Evolutionary conservation across 108 stramenopile species (phyloP).

Genomic region (Pseudonitzschia pungens): DNA sequence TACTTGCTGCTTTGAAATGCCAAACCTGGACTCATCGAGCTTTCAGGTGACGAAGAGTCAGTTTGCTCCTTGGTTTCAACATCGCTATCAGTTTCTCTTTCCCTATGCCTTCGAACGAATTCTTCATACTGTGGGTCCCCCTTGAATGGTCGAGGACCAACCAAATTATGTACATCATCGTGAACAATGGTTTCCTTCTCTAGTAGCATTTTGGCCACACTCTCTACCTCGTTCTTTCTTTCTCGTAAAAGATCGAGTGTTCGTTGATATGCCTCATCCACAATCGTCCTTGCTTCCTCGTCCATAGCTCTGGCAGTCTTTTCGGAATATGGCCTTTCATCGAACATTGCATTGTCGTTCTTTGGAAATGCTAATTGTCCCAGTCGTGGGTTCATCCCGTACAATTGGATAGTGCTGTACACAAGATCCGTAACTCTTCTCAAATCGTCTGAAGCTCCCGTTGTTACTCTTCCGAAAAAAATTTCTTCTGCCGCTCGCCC

Average conservation of each 20-base stretch:
- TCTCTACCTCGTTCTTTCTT: constrained; percentile 82
- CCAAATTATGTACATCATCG: constrained; percentile 88
- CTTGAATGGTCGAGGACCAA: constrained; percentile 92
- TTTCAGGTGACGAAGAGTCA: background rate
- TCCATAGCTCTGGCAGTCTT: constrained; percentile 96
- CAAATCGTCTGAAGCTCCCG: constrained; percentile 96
- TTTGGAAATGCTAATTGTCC: constrained; percentile 96
- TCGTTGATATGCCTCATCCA: constrained; percentile 90
- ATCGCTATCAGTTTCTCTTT: constrained; percentile 28
- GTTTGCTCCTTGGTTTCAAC: background rate
- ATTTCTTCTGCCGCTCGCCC: constrained; percentile 97
- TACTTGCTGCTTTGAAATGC: constrained; percentile 17
- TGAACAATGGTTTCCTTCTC: constrained; percentile 98
- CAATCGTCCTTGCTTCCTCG: constrained; percentile 91
- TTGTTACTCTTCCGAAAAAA: constrained; percentile 92
- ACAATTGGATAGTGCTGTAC: constrained; percentile 88
- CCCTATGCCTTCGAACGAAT: constrained; percentile 65
- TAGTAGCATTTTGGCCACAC: constrained; percentile 84
- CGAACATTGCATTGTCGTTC: constrained; percentile 72
- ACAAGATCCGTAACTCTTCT: constrained; percentile 93
- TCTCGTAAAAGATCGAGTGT: constrained; percentile 83
- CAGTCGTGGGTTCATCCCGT: constrained; percentile 90
- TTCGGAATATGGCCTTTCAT: constrained; percentile 94
- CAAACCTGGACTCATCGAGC: constrained; percentile 1
- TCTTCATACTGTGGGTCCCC: constrained; percentile 88